phyloP scores from a whole-genome alignment of 2,329 filamentous ascomycete genomes.

The Cadophora sp. region DNA sequence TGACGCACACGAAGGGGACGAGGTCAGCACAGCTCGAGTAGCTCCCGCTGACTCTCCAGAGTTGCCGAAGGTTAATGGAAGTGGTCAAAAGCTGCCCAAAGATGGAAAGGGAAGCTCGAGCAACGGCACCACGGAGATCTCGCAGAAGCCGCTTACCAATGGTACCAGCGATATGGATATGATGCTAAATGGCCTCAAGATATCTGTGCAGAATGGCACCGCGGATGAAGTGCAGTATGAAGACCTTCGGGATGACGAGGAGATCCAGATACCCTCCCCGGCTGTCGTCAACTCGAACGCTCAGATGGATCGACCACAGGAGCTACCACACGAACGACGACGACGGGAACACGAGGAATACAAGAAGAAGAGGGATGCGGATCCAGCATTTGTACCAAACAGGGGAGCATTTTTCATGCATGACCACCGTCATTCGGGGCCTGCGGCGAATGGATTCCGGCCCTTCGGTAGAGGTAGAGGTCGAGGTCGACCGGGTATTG shows the following conservation, averaged over 20 bases:
- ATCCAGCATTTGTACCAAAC: conserved; percentile 93
- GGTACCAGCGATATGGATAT: conserved; percentile 58
- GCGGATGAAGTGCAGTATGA: conserved; percentile 41
- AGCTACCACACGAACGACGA: conserved; percentile 71
- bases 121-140: conserved; percentile 45
- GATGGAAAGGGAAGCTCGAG: conserved; percentile 39
- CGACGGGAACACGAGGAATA: conserved; percentile 91
- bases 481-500: conserved; percentile 64
- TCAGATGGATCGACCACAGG: conserved; percentile 53
- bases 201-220: conserved; percentile 38
- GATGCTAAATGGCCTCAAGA: conserved; percentile 59
- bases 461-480: conserved; percentile 71
- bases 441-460: conserved; percentile 78
- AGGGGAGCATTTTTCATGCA: conserved; percentile 97
- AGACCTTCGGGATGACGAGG: conserved; percentile 43
- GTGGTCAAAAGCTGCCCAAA: conserved; percentile 44
- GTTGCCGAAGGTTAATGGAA: conserved; percentile 44
- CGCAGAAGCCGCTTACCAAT: conserved; percentile 50
- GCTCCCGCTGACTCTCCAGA: conserved; percentile 54
- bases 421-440: conserved; percentile 83
- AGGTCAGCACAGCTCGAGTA: conserved; percentile 68
- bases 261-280: conserved; percentile 40
- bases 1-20: conserved; percentile 65
- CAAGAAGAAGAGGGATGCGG: conserved; percentile 83
- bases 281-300: conserved; percentile 48